phyloP scores from a whole-genome alignment of 176 grass and related monocot genomes.

The Pontederia crassipes region DNA sequence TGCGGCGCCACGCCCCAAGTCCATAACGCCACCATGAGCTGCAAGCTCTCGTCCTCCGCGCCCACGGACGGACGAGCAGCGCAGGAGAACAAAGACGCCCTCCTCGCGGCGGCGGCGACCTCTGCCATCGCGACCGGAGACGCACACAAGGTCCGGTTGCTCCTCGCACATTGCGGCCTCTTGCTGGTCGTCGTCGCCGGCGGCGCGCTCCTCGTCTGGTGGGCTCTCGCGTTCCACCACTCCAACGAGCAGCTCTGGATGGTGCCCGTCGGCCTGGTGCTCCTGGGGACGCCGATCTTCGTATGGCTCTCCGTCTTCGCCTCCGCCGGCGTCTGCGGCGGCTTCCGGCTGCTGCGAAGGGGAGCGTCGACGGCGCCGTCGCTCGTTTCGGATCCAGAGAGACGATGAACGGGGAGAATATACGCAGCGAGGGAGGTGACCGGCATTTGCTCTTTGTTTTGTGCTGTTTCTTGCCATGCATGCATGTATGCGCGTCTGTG shows the following conservation, averaged over 20 bases:
- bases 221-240: not conserved
- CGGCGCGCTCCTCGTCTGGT: conserved; percentile 9
- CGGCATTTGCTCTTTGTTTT: too few species aligned
- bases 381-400: not conserved
- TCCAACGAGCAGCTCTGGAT: conserved; percentile 21
- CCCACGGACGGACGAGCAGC: too few species aligned
- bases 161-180: not conserved
- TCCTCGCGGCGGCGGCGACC: too few species aligned
- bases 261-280: conserved; percentile 16
- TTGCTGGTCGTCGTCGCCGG: not conserved
- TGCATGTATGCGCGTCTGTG: too few species aligned
- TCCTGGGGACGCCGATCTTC: conserved; percentile 6
- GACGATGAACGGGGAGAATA: not conserved
- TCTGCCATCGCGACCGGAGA: not conserved
- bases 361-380: not conserved
- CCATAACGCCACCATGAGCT: too few species aligned
- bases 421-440: too few species aligned
- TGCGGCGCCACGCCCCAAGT: too few species aligned
- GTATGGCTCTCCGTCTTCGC: conserved; percentile 11
- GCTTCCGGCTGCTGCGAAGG: not conserved
- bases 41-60: too few species aligned
- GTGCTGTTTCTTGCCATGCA: too few species aligned
- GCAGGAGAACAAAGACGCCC: too few species aligned
- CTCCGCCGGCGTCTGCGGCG: not conserved
- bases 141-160: not conserved